A percentile compares a stretch with the other conserved stretches of the same genome.
Evolutionary conservation across 306 rosid genomes (phyloP).

Genomic region (Trichosanthes truncata): DNA sequence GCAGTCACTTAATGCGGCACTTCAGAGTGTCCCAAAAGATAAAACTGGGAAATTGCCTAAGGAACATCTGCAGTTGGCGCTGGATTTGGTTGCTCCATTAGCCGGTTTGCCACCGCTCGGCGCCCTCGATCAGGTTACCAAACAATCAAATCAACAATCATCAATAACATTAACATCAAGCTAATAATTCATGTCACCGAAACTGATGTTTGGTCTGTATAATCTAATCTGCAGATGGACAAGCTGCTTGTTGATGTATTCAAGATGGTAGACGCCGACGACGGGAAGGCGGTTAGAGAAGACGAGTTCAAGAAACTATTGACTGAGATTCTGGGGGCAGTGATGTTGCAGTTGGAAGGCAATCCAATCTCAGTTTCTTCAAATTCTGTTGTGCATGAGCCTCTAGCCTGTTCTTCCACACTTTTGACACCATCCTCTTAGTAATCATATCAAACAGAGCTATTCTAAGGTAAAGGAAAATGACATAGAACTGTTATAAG

Average conservation of each 20-base stretch:
- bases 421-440: conserved; percentile 46
- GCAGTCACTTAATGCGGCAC: conserved; percentile 57
- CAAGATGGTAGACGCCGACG: conserved; percentile 47
- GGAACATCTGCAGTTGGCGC: conserved; percentile 46
- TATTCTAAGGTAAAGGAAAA: not conserved
- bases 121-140: conserved; percentile 61
- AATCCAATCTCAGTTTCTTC: conserved; percentile 61
- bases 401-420: conserved; percentile 61
- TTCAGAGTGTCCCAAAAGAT: conserved; percentile 60
- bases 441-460: conserved; percentile 11
- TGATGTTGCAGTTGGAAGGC: conserved; percentile 76
- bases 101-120: conserved; percentile 89
- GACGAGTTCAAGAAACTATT: conserved; percentile 81
- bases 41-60: conserved; percentile 58
- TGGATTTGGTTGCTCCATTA: conserved; percentile 59
- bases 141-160: not conserved
- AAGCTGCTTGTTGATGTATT: conserved; percentile 38
- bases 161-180: not conserved
- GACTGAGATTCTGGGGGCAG: conserved; percentile 47
- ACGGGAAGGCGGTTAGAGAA: conserved; percentile 48
- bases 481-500: conserved; percentile 3
- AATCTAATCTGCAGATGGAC: conserved; percentile 56
- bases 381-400: conserved; percentile 85
- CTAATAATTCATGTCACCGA: not conserved
- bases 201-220: not conserved